Conservation (phyloP, 129 eudicot genomes). For the Dittrichia graveolens region DNA sequence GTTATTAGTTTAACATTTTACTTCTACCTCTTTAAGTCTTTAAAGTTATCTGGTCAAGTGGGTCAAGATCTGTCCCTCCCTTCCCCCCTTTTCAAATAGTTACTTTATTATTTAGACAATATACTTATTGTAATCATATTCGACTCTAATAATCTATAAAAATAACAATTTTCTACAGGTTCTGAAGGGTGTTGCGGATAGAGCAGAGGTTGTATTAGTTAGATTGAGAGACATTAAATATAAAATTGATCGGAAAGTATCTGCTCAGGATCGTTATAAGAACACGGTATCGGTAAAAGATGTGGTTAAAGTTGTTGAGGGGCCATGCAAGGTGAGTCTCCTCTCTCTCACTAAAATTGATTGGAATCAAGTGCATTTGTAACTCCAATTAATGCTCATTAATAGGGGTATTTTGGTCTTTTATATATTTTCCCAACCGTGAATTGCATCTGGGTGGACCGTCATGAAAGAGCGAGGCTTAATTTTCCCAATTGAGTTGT, state of each 20-base stretch:
- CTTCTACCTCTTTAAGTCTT: no score
- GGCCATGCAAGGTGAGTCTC: slow-evolving; percentile 71
- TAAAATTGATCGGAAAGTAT: slow-evolving; percentile 73
- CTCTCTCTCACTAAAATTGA: neutral
- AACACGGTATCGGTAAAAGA: slow-evolving; percentile 83
- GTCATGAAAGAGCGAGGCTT: no score
- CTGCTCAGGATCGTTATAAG: slow-evolving; percentile 71
- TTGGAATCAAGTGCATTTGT: no score
- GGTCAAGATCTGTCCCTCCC: neutral
- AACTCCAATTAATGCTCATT: no score
- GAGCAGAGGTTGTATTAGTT: slow-evolving; percentile 86
- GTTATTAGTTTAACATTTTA: neutral
- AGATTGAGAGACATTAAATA: slow-evolving; percentile 83
- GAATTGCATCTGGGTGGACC: no score
- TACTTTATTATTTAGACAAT: neutral
- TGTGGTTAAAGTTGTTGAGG: slow-evolving; percentile 88
- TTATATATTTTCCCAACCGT: no score
- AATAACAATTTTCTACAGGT: slow-evolving; percentile 47
- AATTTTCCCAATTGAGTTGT: no score
- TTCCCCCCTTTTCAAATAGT: no score
- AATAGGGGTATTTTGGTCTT: no score
- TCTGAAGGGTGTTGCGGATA: slow-evolving; percentile 91
- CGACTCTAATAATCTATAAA: no score
- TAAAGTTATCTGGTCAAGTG: neutral
- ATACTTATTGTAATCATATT: no score